A percentile compares a stretch with the other conserved stretches of the same genome.
phyloP scores from a whole-genome alignment of 805 yeast species.

The Kuraishia piskuri region DNA sequence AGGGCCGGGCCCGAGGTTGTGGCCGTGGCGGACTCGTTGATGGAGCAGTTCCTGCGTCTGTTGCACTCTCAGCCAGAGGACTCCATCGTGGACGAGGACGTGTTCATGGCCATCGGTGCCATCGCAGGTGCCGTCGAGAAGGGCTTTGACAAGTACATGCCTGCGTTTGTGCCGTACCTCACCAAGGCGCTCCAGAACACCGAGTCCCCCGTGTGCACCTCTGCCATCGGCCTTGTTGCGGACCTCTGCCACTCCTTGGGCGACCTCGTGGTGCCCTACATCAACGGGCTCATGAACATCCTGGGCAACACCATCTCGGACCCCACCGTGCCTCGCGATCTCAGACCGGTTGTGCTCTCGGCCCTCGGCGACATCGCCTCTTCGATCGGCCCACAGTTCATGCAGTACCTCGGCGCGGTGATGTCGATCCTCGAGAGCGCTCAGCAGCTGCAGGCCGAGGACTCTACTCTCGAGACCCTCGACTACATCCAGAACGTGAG shows the following conservation, averaged over 20 bases:
- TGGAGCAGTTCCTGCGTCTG: conserved; percentile 74
- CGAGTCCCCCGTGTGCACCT: conserved; percentile 74
- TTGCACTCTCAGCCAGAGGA: conserved; percentile 51
- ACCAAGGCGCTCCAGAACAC: conserved; percentile 72
- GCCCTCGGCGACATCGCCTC: conserved; percentile 96
- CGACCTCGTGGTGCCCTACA: conserved; percentile 59
- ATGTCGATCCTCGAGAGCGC: conserved; percentile 71
- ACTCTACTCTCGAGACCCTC: conserved; percentile 60
- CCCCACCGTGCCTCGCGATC: conserved; percentile 63
- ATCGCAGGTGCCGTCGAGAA: conserved; percentile 74
- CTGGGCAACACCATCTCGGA: conserved; percentile 67
- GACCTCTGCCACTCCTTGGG: conserved; percentile 90
- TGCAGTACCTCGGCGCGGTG: conserved; percentile 69
- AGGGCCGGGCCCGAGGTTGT: conserved; percentile 61
- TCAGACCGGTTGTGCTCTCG: conserved; percentile 81
- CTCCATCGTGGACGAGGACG: conserved; percentile 83
- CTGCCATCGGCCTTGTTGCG: conserved; percentile 93
- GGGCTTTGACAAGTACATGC: conserved; percentile 68
- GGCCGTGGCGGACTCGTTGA: conserved; percentile 71
- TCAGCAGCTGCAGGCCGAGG: conserved; percentile 53
- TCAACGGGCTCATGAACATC: conserved; percentile 74
- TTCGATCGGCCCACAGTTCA: conserved; percentile 70
- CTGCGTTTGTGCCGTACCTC: conserved; percentile 75
- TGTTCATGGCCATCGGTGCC: conserved; percentile 86
- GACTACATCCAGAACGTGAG: conserved; percentile 68